These are phyloP conservation scores for Pinus taeda DNA, from an alignment of 75 land plant species.

Conservation along the genomic window DNA sequence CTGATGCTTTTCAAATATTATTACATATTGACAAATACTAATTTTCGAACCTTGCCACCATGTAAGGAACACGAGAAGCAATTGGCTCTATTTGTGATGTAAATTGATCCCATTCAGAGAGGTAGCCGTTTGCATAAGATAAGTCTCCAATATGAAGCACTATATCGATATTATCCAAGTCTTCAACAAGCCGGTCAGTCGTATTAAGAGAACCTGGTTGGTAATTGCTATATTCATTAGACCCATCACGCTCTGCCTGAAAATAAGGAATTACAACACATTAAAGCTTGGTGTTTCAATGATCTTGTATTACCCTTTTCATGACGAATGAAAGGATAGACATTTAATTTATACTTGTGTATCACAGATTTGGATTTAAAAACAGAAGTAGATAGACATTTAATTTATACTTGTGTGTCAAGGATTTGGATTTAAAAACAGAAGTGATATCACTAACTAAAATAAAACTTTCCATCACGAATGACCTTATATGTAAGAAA, in stretches of 20 bases:
- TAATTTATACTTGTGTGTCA: too few species aligned
- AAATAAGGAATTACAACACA: constrained; percentile 6
- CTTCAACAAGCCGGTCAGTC: constrained; percentile 74
- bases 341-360: too few species aligned
- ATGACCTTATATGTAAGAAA: too few species aligned
- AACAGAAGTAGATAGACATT: too few species aligned
- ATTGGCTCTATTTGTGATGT: constrained; percentile 83
- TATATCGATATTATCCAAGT: constrained; percentile 74
- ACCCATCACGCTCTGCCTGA: constrained; percentile 91
- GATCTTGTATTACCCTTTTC: too few species aligned
- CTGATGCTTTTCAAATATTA: too few species aligned
- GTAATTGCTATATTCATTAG: constrained; percentile 78
- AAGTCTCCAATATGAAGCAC: constrained; percentile 94
- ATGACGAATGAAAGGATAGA: too few species aligned
- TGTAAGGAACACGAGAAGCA: constrained; percentile 85
- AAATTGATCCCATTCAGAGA: constrained; percentile 97
- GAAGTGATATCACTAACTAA: too few species aligned
- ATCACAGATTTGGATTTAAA: too few species aligned
- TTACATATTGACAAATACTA: background rate
- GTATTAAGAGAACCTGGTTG: constrained; percentile 94
- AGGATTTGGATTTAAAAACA: too few species aligned
- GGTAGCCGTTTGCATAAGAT: constrained; percentile 85
- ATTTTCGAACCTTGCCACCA: constrained; percentile 78
- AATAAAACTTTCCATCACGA: too few species aligned
- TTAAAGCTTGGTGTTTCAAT: too few species aligned